Percentiles rank a stretch among this genome's conserved stretches.
These are phyloP conservation scores for Lenzites betulinus DNA, from an alignment of 768 basidiomycete species.

Conservation along the genomic window DNA sequence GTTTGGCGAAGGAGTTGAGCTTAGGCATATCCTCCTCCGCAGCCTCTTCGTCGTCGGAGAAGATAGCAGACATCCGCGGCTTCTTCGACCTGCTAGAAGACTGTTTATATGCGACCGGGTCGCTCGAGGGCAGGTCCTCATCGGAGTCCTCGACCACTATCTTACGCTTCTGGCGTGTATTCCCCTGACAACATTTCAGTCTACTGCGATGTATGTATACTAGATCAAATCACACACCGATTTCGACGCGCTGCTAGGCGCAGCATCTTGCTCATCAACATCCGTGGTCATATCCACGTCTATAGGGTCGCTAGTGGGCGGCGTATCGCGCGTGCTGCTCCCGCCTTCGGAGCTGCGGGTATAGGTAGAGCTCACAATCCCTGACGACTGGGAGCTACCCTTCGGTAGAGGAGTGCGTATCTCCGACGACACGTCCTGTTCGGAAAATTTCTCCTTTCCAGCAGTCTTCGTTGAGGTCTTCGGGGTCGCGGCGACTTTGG, in stretches of 20 bases:
- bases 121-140: conserved; percentile 44
- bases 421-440: conserved; percentile 17
- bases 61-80: conserved; percentile 52
- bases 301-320: conserved; percentile 77
- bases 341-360: conserved; percentile 50
- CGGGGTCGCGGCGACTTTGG: conserved; percentile 12
- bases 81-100: conserved; percentile 56
- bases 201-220: background rate
- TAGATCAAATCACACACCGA: conserved; percentile 15
- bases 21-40: conserved; percentile 39
- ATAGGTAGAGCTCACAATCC: conserved; percentile 37
- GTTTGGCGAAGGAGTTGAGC: conserved; percentile 52
- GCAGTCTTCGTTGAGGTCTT: conserved; percentile 10
- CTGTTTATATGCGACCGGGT: conserved; percentile 19
- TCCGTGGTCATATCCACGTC: conserved; percentile 72
- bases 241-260: conserved; percentile 14
- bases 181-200: background rate
- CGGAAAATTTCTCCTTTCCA: conserved; percentile 15
- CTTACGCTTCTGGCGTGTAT: conserved; percentile 49
- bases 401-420: conserved; percentile 22
- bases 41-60: conserved; percentile 52
- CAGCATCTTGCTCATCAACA: conserved; percentile 43
- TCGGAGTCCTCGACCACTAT: conserved; percentile 70
- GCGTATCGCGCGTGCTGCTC: conserved; percentile 55
- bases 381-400: conserved; percentile 39